These are phyloP conservation scores for Aspergillus novofumigatus DNA, from an alignment of 2,329 filamentous ascomycete genomes.

Conservation along the genomic window DNA sequence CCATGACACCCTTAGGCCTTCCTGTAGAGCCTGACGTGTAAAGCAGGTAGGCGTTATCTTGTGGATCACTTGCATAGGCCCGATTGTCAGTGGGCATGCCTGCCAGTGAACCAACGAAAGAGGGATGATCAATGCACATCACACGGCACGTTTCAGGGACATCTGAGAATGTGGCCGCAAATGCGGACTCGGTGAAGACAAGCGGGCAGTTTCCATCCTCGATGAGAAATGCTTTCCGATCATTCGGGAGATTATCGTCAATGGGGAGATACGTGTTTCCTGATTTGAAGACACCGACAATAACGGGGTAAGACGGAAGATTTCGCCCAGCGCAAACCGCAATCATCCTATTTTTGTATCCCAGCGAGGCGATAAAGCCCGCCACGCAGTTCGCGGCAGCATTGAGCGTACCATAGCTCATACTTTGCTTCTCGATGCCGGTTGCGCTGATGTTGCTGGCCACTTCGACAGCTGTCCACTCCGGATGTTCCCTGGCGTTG, in stretches of 20 bases:
- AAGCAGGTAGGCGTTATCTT: constrained; percentile 51
- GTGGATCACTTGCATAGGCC: constrained; percentile 12
- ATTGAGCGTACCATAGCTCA: constrained; percentile 25
- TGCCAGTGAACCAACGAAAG: constrained; percentile 11
- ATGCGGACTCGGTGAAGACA: constrained; percentile 23
- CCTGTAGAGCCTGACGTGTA: constrained; percentile 94
- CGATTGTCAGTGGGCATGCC: constrained; percentile 14
- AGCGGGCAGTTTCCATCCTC: constrained; percentile 26
- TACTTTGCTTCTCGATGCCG: constrained; percentile 18
- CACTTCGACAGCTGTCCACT: constrained; percentile 29
- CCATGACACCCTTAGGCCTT: constrained; percentile 95
- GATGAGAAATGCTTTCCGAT: constrained; percentile 27
- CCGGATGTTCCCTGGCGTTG: constrained; percentile 21
- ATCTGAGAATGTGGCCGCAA: constrained; percentile 15
- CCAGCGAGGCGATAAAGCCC: constrained; percentile 18
- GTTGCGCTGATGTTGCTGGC: constrained; percentile 17
- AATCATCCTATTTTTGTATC: constrained; percentile 22
- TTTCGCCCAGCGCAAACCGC: constrained; percentile 26
- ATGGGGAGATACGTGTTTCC: constrained; percentile 35
- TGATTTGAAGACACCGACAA: constrained; percentile 30
- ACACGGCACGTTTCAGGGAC: constrained; percentile 18
- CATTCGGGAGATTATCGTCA: constrained; percentile 27
- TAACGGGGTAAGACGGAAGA: constrained; percentile 24
- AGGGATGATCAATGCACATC: constrained; percentile 19
- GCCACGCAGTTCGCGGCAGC: constrained; percentile 21